A percentile compares a stretch with the other conserved stretches of the same genome.
Conservation (phyloP, 306 rosid genomes). For the Acacia melanoxylon region DNA sequence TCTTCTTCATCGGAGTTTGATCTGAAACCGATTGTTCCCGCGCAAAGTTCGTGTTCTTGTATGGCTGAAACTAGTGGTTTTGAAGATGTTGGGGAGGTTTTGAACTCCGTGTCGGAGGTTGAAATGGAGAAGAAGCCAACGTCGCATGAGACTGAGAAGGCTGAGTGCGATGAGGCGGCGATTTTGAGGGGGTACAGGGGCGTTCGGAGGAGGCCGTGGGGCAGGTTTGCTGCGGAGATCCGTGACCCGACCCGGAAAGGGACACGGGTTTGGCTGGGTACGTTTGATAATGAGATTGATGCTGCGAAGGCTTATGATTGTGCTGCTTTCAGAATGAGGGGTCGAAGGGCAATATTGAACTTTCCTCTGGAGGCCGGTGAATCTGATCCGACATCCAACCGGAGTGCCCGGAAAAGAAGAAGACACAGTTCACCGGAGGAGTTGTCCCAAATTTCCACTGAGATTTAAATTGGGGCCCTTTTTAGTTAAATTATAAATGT, state of each 20-base stretch:
- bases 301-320: conserved; percentile 89
- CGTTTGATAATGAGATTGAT: conserved; percentile 68
- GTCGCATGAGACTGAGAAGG: not conserved
- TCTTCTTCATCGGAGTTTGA: conserved; percentile 45
- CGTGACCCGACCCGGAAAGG: conserved; percentile 76
- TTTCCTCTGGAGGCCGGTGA: conserved; percentile 77
- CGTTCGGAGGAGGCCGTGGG: conserved; percentile 89
- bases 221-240: conserved; percentile 86
- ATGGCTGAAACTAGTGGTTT: conserved; percentile 21
- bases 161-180: not conserved
- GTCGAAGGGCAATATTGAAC: conserved; percentile 74
- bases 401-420: conserved; percentile 51
- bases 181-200: conserved; percentile 57
- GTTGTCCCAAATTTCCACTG: not conserved
- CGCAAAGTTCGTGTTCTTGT: conserved; percentile 4
- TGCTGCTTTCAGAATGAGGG: conserved; percentile 88
- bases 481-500: not conserved
- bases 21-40: conserved; percentile 35
- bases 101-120: not conserved
- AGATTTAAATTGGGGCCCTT: not conserved
- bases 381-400: conserved; percentile 35
- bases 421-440: conserved; percentile 26
- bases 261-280: conserved; percentile 83
- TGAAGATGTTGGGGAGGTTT: conserved; percentile 9
- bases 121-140: not conserved